These are phyloP conservation scores for Sporothrix globosa DNA, from an alignment of 2,329 filamentous ascomycete species.

Conservation along the genomic window DNA sequence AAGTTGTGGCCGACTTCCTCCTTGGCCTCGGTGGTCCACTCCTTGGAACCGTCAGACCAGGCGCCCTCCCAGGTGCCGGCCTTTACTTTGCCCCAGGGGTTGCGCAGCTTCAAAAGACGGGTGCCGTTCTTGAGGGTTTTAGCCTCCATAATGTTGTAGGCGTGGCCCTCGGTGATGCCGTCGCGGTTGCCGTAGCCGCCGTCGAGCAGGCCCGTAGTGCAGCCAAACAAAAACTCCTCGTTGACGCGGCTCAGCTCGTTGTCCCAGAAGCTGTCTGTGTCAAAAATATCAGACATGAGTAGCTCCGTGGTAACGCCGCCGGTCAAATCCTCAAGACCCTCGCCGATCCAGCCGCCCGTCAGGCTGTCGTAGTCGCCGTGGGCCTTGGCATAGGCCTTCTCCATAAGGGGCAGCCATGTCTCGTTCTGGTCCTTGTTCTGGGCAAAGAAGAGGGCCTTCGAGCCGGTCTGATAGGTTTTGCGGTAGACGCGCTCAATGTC, in stretches of 20 bases:
- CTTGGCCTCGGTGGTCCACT: slow-evolving; percentile 83
- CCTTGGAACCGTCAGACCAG: slow-evolving; percentile 79
- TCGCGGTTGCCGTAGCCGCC: slow-evolving; percentile 53
- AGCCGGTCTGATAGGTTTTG: slow-evolving; percentile 72
- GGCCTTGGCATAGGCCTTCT: slow-evolving; percentile 80
- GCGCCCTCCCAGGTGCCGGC: slow-evolving; percentile 78
- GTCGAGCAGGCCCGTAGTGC: slow-evolving; percentile 56
- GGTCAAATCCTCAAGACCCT: slow-evolving; percentile 63
- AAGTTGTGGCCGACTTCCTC: slow-evolving; percentile 72
- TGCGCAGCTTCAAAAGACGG: slow-evolving; percentile 65
- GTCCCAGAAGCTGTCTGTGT: slow-evolving; percentile 77
- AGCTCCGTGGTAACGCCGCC: slow-evolving; percentile 70
- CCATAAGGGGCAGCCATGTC: slow-evolving; percentile 77
- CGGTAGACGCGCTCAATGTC: slow-evolving; percentile 67
- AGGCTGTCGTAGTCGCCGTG: slow-evolving; percentile 79
- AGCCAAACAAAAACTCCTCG: slow-evolving; percentile 72
- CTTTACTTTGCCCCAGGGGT: slow-evolving; percentile 80
- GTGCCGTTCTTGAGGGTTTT: slow-evolving; percentile 60
- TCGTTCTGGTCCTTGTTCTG: slow-evolving; percentile 75
- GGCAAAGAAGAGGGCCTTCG: slow-evolving; percentile 74
- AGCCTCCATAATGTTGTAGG: slow-evolving; percentile 63
- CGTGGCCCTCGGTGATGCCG: slow-evolving; percentile 62
- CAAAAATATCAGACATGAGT: slow-evolving; percentile 68
- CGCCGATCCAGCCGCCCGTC: slow-evolving; percentile 68
- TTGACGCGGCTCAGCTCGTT: slow-evolving; percentile 79